Conservation (phyloP, 257 asterid genomes). For the Thymus quinquecostatus region DNA sequence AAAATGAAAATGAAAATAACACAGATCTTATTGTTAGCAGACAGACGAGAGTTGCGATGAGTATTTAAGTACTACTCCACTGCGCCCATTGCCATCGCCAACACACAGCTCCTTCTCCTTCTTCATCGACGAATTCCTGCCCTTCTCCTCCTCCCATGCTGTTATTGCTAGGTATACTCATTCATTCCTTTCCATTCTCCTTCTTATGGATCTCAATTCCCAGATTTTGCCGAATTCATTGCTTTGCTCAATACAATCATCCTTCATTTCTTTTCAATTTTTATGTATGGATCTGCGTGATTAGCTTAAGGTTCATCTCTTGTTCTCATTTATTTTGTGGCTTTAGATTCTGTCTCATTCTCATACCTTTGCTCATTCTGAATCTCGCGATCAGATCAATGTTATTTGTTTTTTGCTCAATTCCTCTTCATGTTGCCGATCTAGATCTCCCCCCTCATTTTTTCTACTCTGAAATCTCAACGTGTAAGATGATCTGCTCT, state of each 20-base stretch:
- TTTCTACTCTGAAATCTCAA: neutral
- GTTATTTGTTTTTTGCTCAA: neutral
- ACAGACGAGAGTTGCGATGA: too few species aligned
- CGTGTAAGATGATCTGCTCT: neutral
- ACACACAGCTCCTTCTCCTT: too few species aligned
- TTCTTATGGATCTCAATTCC: conserved; percentile 29
- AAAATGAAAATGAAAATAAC: too few species aligned
- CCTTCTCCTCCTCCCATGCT: conserved; percentile 12
- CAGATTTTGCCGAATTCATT: neutral
- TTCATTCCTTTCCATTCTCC: neutral
- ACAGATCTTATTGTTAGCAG: too few species aligned
- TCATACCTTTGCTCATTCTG: neutral
- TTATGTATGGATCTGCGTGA: conserved; percentile 32
- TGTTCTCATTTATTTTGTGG: conserved; percentile 16
- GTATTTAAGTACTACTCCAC: too few species aligned
- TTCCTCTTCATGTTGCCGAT: neutral
- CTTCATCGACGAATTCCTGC: neutral
- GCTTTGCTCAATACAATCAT: neutral
- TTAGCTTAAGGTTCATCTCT: conserved; percentile 14
- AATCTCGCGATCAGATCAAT: conserved; percentile 16
- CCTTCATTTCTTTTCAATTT: neutral
- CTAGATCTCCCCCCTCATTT: neutral
- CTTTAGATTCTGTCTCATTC: neutral
- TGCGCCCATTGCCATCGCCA: too few species aligned
- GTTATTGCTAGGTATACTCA: conserved; percentile 6